Evolutionary conservation across 208 protist genomes (phyloP).

Genomic region (Wallacemonas collosoma): DNA sequence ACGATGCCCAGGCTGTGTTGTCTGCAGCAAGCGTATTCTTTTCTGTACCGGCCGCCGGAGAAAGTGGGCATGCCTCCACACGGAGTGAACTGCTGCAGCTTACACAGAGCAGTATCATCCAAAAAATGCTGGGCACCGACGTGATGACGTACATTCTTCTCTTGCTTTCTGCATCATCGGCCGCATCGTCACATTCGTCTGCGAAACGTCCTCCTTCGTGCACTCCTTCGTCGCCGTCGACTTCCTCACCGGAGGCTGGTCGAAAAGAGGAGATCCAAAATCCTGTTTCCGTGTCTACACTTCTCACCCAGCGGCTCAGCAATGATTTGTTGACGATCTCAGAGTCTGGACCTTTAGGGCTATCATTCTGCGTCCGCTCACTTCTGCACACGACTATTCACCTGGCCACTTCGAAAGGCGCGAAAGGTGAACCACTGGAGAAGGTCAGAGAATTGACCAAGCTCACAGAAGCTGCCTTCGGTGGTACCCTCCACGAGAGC

Average conservation of each 20-base stretch:
- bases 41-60: neutral
- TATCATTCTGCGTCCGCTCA: neutral
- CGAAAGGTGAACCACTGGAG: neutral
- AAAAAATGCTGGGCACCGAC: neutral
- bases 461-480: constrained; percentile 5
- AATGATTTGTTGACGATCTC: neutral
- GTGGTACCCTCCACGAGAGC: neutral
- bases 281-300: neutral
- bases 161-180: neutral
- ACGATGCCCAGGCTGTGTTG: constrained; percentile 8
- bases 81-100: neutral
- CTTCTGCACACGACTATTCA: neutral
- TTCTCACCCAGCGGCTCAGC: neutral
- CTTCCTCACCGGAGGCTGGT: neutral
- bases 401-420: neutral
- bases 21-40: constrained; percentile 12
- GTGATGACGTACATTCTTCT: constrained; percentile 7
- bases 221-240: neutral
- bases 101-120: constrained; percentile 2
- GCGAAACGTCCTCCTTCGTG: neutral
- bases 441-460: neutral
- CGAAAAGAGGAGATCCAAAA: neutral
- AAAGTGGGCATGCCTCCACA: neutral
- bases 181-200: neutral
- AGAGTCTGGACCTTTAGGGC: neutral